A percentile compares a stretch with the other conserved stretches of the same genome.
Conservation (phyloP, 177 flowering plant species). For the Vitis hybrid region DNA sequence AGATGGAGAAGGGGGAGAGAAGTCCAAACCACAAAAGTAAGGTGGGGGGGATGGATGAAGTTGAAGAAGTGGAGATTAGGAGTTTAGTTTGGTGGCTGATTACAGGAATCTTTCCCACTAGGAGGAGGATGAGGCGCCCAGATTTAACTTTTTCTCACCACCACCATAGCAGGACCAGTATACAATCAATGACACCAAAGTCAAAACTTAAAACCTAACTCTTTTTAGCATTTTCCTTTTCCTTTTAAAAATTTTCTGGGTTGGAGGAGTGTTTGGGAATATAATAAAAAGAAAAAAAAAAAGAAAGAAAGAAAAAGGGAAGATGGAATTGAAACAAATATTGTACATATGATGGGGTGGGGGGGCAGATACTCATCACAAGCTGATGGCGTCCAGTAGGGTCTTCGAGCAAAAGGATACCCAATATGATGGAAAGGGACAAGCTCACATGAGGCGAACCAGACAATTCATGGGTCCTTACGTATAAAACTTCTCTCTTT, state of each 20-base stretch:
- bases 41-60: neutral
- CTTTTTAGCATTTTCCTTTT: neutral
- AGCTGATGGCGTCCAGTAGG: neutral
- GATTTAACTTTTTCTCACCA: slow-evolving; percentile 3
- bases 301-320: no score
- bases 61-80: neutral
- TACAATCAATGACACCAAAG: slow-evolving; percentile 13
- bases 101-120: slow-evolving; percentile 1
- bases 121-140: neutral
- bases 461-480: slow-evolving; percentile 30
- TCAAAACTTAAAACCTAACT: slow-evolving; percentile 23
- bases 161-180: neutral
- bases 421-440: slow-evolving; percentile 22
- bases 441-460: slow-evolving; percentile 31
- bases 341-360: no score
- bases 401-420: slow-evolving; percentile 3
- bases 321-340: no score
- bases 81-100: neutral
- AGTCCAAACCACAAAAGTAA: no score
- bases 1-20: no score
- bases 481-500: slow-evolving; percentile 1
- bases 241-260: no score
- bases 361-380: no score
- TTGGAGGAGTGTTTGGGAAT: no score
- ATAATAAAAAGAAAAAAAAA: no score